Evolutionary conservation across 495 filamentous ascomycete species (phyloP), one percentile per base, ranked within the genome.

Genomic region (Penicillium cinerascens): DNA sequence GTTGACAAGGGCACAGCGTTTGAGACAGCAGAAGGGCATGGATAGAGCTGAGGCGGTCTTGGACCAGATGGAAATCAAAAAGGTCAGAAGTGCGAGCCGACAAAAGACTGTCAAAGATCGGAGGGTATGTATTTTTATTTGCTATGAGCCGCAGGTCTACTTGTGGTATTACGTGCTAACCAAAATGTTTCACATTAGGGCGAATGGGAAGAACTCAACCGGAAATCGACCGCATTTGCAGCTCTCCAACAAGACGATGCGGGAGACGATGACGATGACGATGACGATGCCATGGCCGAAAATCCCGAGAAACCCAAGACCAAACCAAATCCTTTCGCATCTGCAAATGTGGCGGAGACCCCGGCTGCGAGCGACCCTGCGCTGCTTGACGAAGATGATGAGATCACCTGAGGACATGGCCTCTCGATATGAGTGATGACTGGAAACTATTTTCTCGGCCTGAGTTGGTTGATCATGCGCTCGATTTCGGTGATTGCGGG

Each of bases 21-120:
- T 78, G 61, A 75, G 90, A 42, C 80, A 87, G 26, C 82, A 89
- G 60, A 87, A 85, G 69, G 84, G 73, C 22, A 75, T 91, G 58
- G 88, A 92, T 61, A 79, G 82, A 51, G 91, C 88, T 29, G 87
- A 87, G 57, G 77, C 77, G 6, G 72, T 86, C 58, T 71, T 84
- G 65, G 88, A 90, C 60, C 84, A 84, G 61, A 75, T 82, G 46
- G 82, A 86, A 63, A 77, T 73, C 47, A 95, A 92, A 65, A 73
- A 88, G 40, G 73, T 81, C 47, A 82, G 82, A 61, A 91, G 87
- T 69, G 73, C 82, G 55, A 76, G 60, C 16, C 78, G 78, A 47
- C 81, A 76, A 23, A 84, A 80, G 59, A 74, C 59, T n/a, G 78
- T 90, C n/a, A 74, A 72, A 49, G 54, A 56, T 38, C 67, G 73